phyloP scores from a whole-genome alignment of 1,284 basidiomycete genomes.

The Pseudozyma tsukubaensis region DNA sequence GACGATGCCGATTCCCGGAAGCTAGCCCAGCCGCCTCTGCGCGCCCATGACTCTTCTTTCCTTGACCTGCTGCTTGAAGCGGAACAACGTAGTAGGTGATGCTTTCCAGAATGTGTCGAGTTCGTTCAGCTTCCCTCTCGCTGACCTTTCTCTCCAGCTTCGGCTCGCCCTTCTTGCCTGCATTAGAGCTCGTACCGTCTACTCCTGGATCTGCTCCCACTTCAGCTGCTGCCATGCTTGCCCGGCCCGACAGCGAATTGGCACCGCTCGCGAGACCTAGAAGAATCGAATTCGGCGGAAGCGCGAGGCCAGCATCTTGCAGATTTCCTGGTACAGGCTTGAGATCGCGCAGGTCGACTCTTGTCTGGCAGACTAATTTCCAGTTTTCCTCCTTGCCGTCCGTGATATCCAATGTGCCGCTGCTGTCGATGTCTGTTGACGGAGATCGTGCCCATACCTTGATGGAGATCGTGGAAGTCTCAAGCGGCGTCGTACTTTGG shows the following conservation, averaged over 20 bases:
- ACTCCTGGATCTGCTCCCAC: background rate
- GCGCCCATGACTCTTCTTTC: background rate
- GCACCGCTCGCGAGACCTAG: constrained; percentile 38
- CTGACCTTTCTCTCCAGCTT: constrained; percentile 19
- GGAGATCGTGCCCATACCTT: constrained; percentile 27
- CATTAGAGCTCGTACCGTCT: background rate
- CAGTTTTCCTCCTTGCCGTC: constrained; percentile 3
- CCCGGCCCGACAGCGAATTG: constrained; percentile 38
- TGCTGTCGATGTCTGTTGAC: background rate
- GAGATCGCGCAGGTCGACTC: constrained; percentile 39
- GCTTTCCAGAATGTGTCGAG: constrained; percentile 31
- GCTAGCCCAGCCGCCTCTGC: background rate
- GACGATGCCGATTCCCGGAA: no score
- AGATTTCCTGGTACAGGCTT: constrained; percentile 25
- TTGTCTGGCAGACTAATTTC: constrained; percentile 32
- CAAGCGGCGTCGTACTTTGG: background rate
- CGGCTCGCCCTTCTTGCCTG: constrained; percentile 5
- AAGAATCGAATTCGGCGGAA: constrained; percentile 37
- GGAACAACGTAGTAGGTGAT: constrained; percentile 36
- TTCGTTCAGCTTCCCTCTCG: constrained; percentile 37
- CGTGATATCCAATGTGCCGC: background rate
- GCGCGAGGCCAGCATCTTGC: constrained; percentile 15
- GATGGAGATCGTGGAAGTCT: constrained; percentile 18
- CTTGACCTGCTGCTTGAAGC: constrained; percentile 1
- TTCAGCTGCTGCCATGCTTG: background rate